Percentiles rank a stretch among this genome's conserved stretches.
phyloP scores from a whole-genome alignment of 2,329 filamentous ascomycete genomes.

The Colletotrichum lindemuthianum region DNA sequence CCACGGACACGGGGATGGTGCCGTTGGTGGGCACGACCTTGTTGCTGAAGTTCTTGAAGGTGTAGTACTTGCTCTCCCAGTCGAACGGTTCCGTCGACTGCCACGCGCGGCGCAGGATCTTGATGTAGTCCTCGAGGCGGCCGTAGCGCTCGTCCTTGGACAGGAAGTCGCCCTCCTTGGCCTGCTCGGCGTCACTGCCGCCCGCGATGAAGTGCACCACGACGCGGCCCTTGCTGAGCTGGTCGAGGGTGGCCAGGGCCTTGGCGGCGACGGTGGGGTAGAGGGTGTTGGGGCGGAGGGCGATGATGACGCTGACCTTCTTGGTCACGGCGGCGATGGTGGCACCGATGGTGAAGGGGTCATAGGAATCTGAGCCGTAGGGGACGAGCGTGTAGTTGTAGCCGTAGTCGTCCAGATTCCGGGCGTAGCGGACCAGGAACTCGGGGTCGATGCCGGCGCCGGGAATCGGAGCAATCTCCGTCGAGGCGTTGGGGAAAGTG shows the following conservation, averaged over 20 bases:
- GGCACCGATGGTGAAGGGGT: conserved; percentile 68
- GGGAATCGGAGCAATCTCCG: conserved; percentile 63
- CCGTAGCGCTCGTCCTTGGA: conserved; percentile 67
- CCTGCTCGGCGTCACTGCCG: conserved; percentile 69
- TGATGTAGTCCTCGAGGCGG: conserved; percentile 70
- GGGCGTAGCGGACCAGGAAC: conserved; percentile 65
- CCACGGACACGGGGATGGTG: conserved; percentile 67
- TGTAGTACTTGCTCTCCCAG: conserved; percentile 69
- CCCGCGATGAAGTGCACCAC: conserved; percentile 73
- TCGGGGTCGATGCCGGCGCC: conserved; percentile 63
- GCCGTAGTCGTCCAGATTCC: conserved; percentile 66
- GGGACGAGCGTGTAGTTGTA: conserved; percentile 72
- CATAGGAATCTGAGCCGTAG: conserved; percentile 64
- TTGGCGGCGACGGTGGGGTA: conserved; percentile 72
- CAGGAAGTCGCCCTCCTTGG: conserved; percentile 68
- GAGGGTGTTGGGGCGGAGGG: conserved; percentile 69
- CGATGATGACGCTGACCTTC: conserved; percentile 69
- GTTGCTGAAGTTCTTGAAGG: conserved; percentile 68
- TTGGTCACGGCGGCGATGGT: conserved; percentile 67
- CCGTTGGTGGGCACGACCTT: conserved; percentile 63
- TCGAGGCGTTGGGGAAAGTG: conserved; percentile 66
- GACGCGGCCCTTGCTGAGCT: conserved; percentile 65
- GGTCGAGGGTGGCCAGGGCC: conserved; percentile 68
- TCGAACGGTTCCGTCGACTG: conserved; percentile 66
- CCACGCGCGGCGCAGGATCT: conserved; percentile 69